Base-by-base conservation (phyloP, 495 filamentous ascomycete species). In the Glarea lozoyensis region DNA sequence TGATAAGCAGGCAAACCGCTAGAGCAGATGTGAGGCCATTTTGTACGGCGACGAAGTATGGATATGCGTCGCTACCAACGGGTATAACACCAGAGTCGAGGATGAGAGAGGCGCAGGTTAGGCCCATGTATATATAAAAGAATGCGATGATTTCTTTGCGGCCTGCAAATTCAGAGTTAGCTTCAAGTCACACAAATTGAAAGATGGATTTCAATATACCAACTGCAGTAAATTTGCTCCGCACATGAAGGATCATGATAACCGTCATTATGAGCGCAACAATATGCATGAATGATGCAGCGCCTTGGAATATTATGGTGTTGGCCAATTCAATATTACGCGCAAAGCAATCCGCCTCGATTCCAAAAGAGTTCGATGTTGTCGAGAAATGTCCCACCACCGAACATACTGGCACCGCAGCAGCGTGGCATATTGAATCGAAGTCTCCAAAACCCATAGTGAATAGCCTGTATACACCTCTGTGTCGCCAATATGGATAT, bases 101-200 rank as follows among this genome's bases (percentile, higher is more conserved):
- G 57, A 88, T 75, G 42, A 99, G 78, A 4, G 92, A 96, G 52
- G 77, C 72, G 62, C 93, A 78, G 2, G 92, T 94, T 19, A 97
- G 72, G 24, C 86, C 66, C 75, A 95, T 81, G 71, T 88, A 97
- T 55, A 95, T 73, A 67, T 96, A 96, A 72, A 99, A 99, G 72
- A 99, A 96, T 9, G 81, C 83, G 29, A 84, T 85, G 61, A 99
- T 97, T 64, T 99, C 92, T 69, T 96, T 97, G 53, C 92, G 89
- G 46, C 92, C 90, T 96, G 63, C 50, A n/a, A n/a, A n/a, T n/a
- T n/a, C n/a, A n/a, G n/a, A n/a, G n/a, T n/a, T n/a, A n/a, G n/a
- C n/a, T n/a, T n/a, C n/a, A n/a, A n/a, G n/a, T n/a, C n/a, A n/a
- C n/a, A n/a, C n/a, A n/a, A n/a, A n/a, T n/a, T n/a, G n/a, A n/a